Base-by-base conservation (phyloP, 148 eudicot genomes). In the Rhododendron kiyosumense region DNA sequence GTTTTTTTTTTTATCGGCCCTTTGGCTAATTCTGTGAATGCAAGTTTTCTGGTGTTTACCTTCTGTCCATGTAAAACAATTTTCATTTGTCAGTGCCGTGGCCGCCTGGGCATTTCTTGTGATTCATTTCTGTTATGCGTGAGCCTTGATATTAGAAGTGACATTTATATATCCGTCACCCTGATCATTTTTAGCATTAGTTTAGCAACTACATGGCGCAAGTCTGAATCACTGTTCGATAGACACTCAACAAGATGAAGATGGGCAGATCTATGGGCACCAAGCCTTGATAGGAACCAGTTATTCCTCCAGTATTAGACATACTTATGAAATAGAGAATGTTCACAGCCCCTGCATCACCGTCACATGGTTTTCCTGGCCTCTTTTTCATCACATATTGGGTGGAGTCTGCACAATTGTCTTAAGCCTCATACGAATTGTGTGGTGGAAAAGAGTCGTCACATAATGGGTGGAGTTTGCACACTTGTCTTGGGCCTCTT, bases 21-120 rank as follows among this genome's bases (percentile, higher is more conserved):
- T 61, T 86, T 87, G 77, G 83, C 88, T 87, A 92, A 86, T 96
- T 91, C 92, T 96, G 99, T 94, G 93, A 91, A 93, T 93, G 92
- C 88, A 83, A 89, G 88, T 84, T 85, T 86, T 91, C 84, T 91
- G 90, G 89, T 92, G 91, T 89, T 93, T 79, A 87, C 85, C 83
- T 52, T 82, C 43, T 79, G 4, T 85, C 61, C 83, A 86, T 81
- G 87, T 85, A 51, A 90, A 84, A 51, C 41, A 36, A 79, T 67
- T 87, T 41, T 88, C 83, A 78, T 88, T 79, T 36, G 46, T 78
- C 86, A 52, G 36, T 65, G 48, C 52, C 38, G 75, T 46, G 76
- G 61, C 84, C 15, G 54, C 38, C 34, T 38, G 45, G 15, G 80
- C 73, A 77, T 34, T 75, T 38, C 38, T 54, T 38, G 24, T 59